phyloP scores from a whole-genome alignment of 2,329 filamentous ascomycete genomes.

The Paecilomyces formosus region DNA sequence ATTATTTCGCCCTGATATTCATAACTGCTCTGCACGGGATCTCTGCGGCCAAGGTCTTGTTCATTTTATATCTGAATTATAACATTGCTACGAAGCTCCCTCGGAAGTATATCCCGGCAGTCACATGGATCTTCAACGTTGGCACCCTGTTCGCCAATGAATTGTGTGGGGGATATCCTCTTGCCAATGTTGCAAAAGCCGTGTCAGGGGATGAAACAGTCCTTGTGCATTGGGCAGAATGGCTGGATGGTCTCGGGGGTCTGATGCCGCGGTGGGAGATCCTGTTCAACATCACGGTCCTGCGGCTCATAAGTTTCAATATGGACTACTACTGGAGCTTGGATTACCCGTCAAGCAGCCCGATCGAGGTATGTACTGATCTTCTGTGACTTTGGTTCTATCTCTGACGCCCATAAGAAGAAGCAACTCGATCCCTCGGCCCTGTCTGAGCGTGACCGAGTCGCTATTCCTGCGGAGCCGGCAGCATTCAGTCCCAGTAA shows the following conservation, averaged over 20 bases:
- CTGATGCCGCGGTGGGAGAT: slow-evolving; percentile 90
- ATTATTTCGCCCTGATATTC: slow-evolving; percentile 71
- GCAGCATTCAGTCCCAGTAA: slow-evolving; percentile 72
- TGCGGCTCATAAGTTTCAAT: slow-evolving; percentile 93
- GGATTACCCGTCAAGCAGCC: slow-evolving; percentile 55
- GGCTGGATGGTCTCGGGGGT: slow-evolving; percentile 72
- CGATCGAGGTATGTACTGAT: slow-evolving; percentile 67
- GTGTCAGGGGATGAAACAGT: slow-evolving; percentile 40
- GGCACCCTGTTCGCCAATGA: slow-evolving; percentile 84
- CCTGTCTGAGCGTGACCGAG: slow-evolving; percentile 81
- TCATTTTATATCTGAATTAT: slow-evolving; percentile 77
- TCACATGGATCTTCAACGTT: slow-evolving; percentile 88
- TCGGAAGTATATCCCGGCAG: slow-evolving; percentile 60
- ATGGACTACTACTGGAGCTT: slow-evolving; percentile 93
- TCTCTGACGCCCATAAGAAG: slow-evolving; percentile 62
- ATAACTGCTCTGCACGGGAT: slow-evolving; percentile 74
- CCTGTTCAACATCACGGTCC: slow-evolving; percentile 92
- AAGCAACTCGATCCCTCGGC: slow-evolving; percentile 89
- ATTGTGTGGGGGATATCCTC: slow-evolving; percentile 67
- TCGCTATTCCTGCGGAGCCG: slow-evolving; percentile 64
- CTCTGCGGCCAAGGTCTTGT: slow-evolving; percentile 72
- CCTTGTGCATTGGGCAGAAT: slow-evolving; percentile 56
- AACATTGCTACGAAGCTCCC: slow-evolving; percentile 67
- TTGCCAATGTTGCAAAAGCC: slow-evolving; percentile 53
- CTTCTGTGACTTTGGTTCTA: not conserved